Percentiles rank a stretch among this genome's conserved stretches.
Evolutionary conservation across 345 rosid species (phyloP).

Genomic region (Cardamine resedifolia): DNA sequence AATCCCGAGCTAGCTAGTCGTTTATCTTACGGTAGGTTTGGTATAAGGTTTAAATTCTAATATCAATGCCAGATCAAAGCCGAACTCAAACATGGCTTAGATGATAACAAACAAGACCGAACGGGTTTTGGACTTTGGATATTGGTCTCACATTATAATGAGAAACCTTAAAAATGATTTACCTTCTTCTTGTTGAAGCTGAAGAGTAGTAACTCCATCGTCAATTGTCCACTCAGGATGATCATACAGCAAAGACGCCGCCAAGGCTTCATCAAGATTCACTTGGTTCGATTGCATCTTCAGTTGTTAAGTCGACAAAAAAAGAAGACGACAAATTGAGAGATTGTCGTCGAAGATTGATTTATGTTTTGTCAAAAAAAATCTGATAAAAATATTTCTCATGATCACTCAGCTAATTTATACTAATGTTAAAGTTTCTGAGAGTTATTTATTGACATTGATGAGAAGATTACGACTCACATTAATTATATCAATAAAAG

Average conservation of each 20-base stretch:
- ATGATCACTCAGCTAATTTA: neutral
- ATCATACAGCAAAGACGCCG: slow-evolving; percentile 11
- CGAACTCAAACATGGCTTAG: neutral
- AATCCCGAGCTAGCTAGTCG: neutral
- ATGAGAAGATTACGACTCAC: neutral
- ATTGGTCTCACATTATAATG: neutral
- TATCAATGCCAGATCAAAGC: neutral
- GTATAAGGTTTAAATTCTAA: too few relatives aligned
- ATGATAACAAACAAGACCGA: neutral
- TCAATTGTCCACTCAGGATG: neutral
- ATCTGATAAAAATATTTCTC: neutral
- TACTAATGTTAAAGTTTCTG: neutral
- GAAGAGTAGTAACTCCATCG: neutral
- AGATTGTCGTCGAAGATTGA: neutral
- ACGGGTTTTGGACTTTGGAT: neutral
- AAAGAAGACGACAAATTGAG: neutral
- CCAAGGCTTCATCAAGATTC: slow-evolving; percentile 17
- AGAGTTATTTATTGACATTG: neutral
- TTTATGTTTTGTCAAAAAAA: neutral
- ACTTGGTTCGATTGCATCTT: neutral
- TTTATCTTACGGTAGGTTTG: neutral
- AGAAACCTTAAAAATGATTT: neutral
- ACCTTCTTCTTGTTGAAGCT: slow-evolving; percentile 25
- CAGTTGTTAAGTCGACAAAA: neutral
- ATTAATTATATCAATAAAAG: neutral